Percentiles rank a stretch among this genome's conserved stretches.
Conservation (phyloP, 805 yeast genomes). For the Saturnispora silvae region DNA sequence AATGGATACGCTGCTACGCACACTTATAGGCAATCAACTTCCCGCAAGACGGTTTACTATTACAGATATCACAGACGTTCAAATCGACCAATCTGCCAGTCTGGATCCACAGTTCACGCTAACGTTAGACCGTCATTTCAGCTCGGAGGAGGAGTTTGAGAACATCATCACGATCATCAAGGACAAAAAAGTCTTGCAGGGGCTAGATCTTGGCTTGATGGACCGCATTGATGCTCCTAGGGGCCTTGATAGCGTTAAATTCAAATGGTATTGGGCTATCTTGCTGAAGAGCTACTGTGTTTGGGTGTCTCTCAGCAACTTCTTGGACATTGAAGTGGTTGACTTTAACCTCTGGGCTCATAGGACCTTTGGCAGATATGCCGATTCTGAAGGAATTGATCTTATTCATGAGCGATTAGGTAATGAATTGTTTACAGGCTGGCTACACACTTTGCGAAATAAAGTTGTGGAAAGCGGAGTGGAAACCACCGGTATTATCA, state of each 20-base stretch:
- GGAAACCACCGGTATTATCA: not conserved
- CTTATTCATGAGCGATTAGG: not conserved
- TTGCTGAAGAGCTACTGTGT: slow-evolving; percentile 1
- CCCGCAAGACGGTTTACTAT: not conserved
- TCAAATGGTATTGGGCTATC: slow-evolving; percentile 8
- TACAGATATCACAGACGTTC: not conserved
- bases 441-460: slow-evolving; percentile 1
- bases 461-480: not conserved
- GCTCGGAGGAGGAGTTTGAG: not conserved
- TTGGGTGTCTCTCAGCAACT: slow-evolving; percentile 4
- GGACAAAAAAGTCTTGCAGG: not conserved
- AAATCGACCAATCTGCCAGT: not conserved
- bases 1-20: not conserved
- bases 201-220: not conserved
- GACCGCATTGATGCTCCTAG: slow-evolving; percentile 1
- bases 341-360: not conserved
- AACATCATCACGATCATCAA: not conserved
- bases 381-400: slow-evolving; percentile 1
- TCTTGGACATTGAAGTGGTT: not conserved
- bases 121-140: not conserved
- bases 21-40: not conserved
- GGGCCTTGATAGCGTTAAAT: slow-evolving; percentile 4
- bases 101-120: not conserved
- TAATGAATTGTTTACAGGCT: slow-evolving; percentile 1
- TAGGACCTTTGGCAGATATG: not conserved